A percentile compares a stretch with the other conserved stretches of the same genome.
Conservation (phyloP, 2,329 filamentous ascomycete species). For the Aureobasidium sp. region DNA sequence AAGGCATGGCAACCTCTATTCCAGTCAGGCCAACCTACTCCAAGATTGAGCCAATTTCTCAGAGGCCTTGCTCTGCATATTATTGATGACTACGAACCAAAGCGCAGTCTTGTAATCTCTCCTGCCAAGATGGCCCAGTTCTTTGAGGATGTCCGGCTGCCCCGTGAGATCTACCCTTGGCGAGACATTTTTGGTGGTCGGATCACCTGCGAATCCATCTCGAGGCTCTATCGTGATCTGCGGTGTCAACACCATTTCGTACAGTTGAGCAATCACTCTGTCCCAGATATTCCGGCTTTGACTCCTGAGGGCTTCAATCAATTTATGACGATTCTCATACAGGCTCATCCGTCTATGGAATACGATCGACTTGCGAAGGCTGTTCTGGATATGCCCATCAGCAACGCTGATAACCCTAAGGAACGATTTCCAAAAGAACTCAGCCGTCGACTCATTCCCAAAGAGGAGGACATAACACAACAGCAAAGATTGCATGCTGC, state of each 20-base stretch:
- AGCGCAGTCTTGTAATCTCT: slow-evolving; percentile 62
- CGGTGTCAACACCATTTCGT: slow-evolving; percentile 44
- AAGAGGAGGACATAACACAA: slow-evolving; percentile 47
- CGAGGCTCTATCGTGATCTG: slow-evolving; percentile 41
- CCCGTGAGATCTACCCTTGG: slow-evolving; percentile 63
- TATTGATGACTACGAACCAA: slow-evolving; percentile 62
- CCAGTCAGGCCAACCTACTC: slow-evolving; percentile 60
- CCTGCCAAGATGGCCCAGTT: slow-evolving; percentile 69
- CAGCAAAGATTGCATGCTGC: slow-evolving; percentile 55
- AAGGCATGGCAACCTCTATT: slow-evolving; percentile 73
- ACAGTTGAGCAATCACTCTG: slow-evolving; percentile 36
- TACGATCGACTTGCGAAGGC: slow-evolving; percentile 62
- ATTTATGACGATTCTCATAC: slow-evolving; percentile 67
- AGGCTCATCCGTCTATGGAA: slow-evolving; percentile 70
- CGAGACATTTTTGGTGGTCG: slow-evolving; percentile 38
- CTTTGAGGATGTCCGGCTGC: slow-evolving; percentile 59
- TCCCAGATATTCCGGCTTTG: slow-evolving; percentile 38
- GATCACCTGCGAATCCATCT: slow-evolving; percentile 34
- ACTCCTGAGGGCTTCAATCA: slow-evolving; percentile 41
- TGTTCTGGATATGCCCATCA: slow-evolving; percentile 64
- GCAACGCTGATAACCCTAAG: slow-evolving; percentile 53
- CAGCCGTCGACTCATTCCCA: slow-evolving; percentile 64
- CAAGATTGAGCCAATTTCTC: slow-evolving; percentile 62
- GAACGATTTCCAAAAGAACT: slow-evolving; percentile 75
- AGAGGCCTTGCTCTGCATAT: slow-evolving; percentile 67